Evolutionary conservation across 768 basidiomycete genomes (phyloP).

Genomic region (Mycena haematopus): DNA sequence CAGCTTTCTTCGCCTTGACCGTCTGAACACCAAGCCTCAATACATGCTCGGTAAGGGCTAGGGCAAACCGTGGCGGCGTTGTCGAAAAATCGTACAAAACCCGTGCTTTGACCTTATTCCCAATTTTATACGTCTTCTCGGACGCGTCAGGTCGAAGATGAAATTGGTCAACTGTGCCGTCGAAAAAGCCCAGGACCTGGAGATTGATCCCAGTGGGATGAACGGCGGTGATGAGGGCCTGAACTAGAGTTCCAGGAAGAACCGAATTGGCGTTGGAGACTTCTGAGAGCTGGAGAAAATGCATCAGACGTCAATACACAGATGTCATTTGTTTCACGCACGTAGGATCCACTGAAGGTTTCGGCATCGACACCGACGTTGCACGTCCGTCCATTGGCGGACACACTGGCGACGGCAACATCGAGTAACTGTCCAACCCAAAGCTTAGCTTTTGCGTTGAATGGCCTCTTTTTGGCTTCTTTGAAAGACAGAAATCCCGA

Average conservation of each 20-base stretch:
- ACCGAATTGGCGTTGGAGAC: slow-evolving; percentile 80
- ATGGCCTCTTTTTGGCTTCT: slow-evolving; percentile 55
- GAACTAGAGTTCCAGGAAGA: slow-evolving; percentile 85
- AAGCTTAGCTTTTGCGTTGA: slow-evolving; percentile 43
- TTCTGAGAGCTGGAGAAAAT: slow-evolving; percentile 65
- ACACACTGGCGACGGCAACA: slow-evolving; percentile 68
- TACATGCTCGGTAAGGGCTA: slow-evolving; percentile 78
- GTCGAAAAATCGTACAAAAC: slow-evolving; percentile 82
- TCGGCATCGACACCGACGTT: slow-evolving; percentile 64
- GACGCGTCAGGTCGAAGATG: slow-evolving; percentile 63
- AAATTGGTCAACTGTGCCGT: slow-evolving; percentile 84
- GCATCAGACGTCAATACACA: slow-evolving; percentile 4
- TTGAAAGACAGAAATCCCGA: slow-evolving; percentile 88
- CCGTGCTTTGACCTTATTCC: slow-evolving; percentile 82
- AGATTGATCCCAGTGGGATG: slow-evolving; percentile 80
- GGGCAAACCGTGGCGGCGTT: slow-evolving; percentile 83
- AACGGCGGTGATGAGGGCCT: slow-evolving; percentile 80
- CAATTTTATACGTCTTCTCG: slow-evolving; percentile 59
- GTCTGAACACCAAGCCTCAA: slow-evolving; percentile 56
- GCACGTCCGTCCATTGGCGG: slow-evolving; percentile 81
- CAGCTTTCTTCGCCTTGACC: slow-evolving; percentile 32
- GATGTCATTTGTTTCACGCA: slow-evolving; percentile 40
- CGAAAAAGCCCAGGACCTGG: slow-evolving; percentile 91
- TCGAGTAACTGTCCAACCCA: slow-evolving; percentile 72
- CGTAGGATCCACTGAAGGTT: slow-evolving; percentile 58